Evolutionary conservation across 371 early-diverging fungal genomes (phyloP).

Genomic region (Saksenaea oblongispora): DNA sequence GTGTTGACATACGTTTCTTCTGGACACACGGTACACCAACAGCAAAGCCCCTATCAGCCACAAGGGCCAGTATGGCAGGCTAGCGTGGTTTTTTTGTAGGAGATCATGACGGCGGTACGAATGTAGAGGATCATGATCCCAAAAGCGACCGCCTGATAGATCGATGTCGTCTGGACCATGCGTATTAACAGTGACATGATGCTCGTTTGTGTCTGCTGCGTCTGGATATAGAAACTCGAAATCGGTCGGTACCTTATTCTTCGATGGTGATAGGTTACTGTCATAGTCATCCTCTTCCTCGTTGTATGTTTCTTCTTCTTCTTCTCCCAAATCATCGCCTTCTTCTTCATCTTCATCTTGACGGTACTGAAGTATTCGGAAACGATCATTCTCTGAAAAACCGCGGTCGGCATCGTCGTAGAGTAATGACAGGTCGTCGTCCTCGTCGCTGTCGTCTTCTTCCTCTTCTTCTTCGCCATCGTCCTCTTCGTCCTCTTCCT

Average conservation of each 20-base stretch:
- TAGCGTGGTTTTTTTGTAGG: background rate
- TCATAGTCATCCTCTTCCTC: slow-evolving; percentile 5
- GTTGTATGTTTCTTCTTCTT: background rate
- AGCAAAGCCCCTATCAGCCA: slow-evolving; percentile 3
- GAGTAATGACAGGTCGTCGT: background rate
- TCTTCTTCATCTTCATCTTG: background rate
- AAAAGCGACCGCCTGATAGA: background rate
- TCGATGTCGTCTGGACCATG: background rate
- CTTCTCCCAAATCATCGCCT: background rate
- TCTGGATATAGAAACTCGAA: background rate
- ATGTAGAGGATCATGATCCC: background rate
- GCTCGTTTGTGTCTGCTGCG: background rate
- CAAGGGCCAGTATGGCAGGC: background rate
- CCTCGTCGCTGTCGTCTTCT: background rate
- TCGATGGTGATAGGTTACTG: slow-evolving; percentile 7
- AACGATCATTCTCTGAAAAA: background rate
- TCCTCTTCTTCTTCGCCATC: slow-evolving; percentile 2
- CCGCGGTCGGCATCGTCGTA: background rate
- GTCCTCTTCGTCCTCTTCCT: slow-evolving; percentile 9
- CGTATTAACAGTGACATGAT: background rate
- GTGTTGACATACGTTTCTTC: background rate
- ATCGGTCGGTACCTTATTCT: slow-evolving; percentile 8
- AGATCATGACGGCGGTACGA: background rate
- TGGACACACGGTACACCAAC: background rate
- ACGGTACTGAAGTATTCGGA: background rate